Percentiles rank a stretch among this genome's conserved stretches.
Evolutionary conservation across 2,329 filamentous ascomycete genomes (phyloP).

Genomic region (Phialemonium atrogriseum): DNA sequence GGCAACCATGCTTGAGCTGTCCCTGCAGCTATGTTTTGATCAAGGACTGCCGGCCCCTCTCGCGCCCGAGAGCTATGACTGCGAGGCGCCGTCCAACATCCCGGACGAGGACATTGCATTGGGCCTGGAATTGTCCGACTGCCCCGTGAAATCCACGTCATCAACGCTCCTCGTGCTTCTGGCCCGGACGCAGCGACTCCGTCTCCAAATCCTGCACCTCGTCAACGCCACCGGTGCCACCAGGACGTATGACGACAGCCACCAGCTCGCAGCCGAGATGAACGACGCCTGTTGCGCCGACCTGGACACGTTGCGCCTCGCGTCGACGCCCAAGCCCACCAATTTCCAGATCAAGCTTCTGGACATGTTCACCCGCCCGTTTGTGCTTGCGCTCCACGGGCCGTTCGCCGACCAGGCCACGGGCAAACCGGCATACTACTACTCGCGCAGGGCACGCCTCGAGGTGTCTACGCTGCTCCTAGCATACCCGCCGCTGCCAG

Average conservation of each 20-base stretch:
- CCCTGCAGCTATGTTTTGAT: neutral
- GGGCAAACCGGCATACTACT: no score
- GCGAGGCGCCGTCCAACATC: neutral
- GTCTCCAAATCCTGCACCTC: constrained; percentile 8
- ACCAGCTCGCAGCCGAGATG: neutral
- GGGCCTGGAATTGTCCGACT: constrained; percentile 3
- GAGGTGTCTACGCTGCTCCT: no score
- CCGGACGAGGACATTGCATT: neutral
- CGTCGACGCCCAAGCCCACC: constrained; percentile 1
- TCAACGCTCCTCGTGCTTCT: constrained; percentile 6
- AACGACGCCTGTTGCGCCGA: neutral
- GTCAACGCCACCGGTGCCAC: constrained; percentile 7
- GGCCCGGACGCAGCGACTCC: constrained; percentile 10
- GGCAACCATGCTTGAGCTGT: neutral
- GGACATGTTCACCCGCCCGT: constrained; percentile 6
- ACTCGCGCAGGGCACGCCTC: no score
- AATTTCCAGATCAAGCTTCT: constrained; percentile 10
- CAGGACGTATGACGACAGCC: constrained; percentile 1
- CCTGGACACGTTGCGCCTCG: neutral
- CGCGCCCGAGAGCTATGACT: constrained; percentile 1
- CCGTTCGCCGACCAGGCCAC: neutral
- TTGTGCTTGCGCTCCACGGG: neutral
- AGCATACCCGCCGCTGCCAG: no score
- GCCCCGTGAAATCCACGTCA: constrained; percentile 5
- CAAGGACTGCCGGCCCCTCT: neutral